Conservation (phyloP, 495 filamentous ascomycete species). For the Tuber umbilicatum region DNA sequence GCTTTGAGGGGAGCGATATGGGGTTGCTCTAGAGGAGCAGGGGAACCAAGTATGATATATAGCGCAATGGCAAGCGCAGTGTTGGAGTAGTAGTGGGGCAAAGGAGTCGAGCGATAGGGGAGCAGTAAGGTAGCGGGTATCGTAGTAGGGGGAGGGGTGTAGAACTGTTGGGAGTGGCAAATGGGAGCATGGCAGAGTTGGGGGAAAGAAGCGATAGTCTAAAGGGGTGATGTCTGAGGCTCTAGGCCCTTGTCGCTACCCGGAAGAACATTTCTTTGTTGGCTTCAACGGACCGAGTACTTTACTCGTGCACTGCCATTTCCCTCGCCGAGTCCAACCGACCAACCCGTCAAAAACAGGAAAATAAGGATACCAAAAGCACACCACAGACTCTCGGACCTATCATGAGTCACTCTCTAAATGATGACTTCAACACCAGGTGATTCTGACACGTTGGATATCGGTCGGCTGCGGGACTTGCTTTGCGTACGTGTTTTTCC, state of each 20-base stretch:
- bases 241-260: neutral
- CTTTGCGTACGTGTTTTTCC: constrained; percentile 17
- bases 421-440: neutral
- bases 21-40: too few relatives aligned
- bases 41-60: too few relatives aligned
- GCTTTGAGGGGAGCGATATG: too few relatives aligned
- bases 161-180: too few relatives aligned
- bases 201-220: too few relatives aligned
- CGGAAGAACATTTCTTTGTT: neutral
- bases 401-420: neutral
- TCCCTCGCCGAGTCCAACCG: neutral
- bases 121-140: too few relatives aligned
- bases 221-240: too few relatives aligned
- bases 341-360: neutral
- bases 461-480: constrained; percentile 18
- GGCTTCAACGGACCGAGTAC: neutral
- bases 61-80: too few relatives aligned
- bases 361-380: neutral
- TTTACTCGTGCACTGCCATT: neutral
- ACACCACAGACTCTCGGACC: neutral
- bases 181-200: too few relatives aligned
- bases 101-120: too few relatives aligned
- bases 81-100: too few relatives aligned
- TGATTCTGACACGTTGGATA: constrained; percentile 12
- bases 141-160: too few relatives aligned